Percentiles rank a stretch among this genome's conserved stretches.
These are phyloP conservation scores for Xylaria sp. DNA, from an alignment of 2,329 filamentous ascomycete genomes.

Conservation along the genomic window DNA sequence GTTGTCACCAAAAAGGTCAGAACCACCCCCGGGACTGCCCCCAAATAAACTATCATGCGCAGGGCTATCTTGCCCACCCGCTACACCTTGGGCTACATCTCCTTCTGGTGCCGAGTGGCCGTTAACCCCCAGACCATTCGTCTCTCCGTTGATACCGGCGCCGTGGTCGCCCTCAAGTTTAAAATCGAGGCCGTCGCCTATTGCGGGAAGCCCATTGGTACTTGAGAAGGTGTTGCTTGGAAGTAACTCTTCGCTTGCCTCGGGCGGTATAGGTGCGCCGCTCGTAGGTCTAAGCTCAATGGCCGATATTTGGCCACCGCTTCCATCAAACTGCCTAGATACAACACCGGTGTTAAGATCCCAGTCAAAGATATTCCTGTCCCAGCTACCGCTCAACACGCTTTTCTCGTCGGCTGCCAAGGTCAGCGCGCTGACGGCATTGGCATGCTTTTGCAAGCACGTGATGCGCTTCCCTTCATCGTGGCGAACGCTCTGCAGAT, in stretches of 20 bases:
- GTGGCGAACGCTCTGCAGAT: constrained; percentile 89
- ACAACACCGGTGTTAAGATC: constrained; percentile 86
- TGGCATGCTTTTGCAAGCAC: constrained; percentile 81
- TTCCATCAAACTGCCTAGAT: constrained; percentile 76
- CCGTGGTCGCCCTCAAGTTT: constrained; percentile 46
- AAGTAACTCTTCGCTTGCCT: constrained; percentile 63
- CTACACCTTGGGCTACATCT: constrained; percentile 49
- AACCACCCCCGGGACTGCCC: constrained; percentile 74
- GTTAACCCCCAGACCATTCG: constrained; percentile 44
- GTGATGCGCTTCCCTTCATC: constrained; percentile 91
- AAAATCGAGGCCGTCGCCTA: constrained; percentile 57
- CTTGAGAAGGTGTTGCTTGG: constrained; percentile 74
- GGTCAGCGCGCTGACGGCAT: constrained; percentile 86
- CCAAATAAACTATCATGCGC: constrained; percentile 82
- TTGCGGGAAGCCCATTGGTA: constrained; percentile 69
- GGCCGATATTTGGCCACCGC: constrained; percentile 82
- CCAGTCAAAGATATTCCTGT: constrained; percentile 94
- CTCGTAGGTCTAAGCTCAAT: constrained; percentile 84
- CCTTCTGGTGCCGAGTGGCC: constrained; percentile 41
- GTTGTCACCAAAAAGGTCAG: constrained; percentile 81
- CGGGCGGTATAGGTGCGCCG: constrained; percentile 75
- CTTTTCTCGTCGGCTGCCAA: constrained; percentile 85
- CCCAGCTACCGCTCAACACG: constrained; percentile 92
- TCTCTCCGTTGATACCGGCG: constrained; percentile 37
- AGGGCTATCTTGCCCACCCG: constrained; percentile 69